Evolutionary conservation across 305 asterid genomes (phyloP).

Genomic region (Withania somnifera): DNA sequence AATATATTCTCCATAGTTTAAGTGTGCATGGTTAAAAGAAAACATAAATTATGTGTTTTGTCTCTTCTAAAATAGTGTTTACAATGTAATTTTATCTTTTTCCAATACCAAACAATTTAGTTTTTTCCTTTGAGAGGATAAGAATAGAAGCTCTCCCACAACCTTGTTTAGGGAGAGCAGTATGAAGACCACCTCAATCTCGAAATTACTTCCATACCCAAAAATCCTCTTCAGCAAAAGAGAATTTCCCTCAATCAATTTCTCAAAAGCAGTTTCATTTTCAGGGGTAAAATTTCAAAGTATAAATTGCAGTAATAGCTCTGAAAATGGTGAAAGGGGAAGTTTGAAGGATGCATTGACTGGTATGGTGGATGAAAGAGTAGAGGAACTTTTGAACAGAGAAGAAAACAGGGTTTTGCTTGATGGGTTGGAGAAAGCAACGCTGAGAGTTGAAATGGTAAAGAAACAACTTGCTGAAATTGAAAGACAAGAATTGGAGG

Average conservation of each 20-base stretch:
- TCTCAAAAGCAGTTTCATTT: background rate
- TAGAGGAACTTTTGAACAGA: slow-evolving; percentile 51
- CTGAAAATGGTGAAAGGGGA: slow-evolving; percentile 12
- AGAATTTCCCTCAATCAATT: background rate
- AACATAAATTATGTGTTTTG: too few relatives aligned
- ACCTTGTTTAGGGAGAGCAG: background rate
- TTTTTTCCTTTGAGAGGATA: background rate
- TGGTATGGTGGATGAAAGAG: slow-evolving; percentile 69
- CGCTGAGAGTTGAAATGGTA: slow-evolving; percentile 66
- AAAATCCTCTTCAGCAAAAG: background rate
- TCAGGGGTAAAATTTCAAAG: background rate
- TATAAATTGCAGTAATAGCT: slow-evolving; percentile 10
- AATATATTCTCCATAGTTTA: too few relatives aligned
- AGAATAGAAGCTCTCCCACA: background rate
- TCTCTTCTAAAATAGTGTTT: too few relatives aligned
- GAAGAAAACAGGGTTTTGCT: slow-evolving; percentile 74
- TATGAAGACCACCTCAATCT: background rate
- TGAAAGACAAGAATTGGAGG: slow-evolving; percentile 68
- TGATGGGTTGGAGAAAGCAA: slow-evolving; percentile 72
- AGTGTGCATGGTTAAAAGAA: too few relatives aligned
- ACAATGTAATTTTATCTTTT: too few relatives aligned
- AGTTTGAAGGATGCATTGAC: slow-evolving; percentile 42
- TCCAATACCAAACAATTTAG: too few relatives aligned
- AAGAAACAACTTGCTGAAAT: slow-evolving; percentile 69
- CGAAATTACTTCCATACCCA: background rate